Percentiles rank a stretch among this genome's conserved stretches.
phyloP scores from a whole-genome alignment of 1,284 basidiomycete genomes.

The Marasmius fiardii region DNA sequence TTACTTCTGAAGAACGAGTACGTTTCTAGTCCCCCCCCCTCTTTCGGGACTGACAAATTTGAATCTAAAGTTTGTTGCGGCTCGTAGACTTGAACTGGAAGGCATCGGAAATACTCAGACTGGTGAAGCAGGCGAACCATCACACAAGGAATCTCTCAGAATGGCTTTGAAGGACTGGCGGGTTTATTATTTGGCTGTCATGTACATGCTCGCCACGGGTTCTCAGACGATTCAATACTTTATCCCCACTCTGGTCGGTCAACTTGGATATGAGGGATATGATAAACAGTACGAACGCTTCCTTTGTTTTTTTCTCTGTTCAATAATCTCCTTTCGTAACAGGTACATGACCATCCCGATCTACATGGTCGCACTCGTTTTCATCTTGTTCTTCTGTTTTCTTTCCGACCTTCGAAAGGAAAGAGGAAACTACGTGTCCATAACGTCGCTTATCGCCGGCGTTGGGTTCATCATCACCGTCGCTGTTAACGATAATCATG shows the following conservation, averaged over 20 bases:
- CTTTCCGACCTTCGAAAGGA: slow-evolving; percentile 30
- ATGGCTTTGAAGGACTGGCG: slow-evolving; percentile 30
- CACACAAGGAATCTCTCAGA: slow-evolving; percentile 32
- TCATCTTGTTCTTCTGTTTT: slow-evolving; percentile 29
- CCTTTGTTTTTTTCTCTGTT: neutral
- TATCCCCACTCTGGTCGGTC: slow-evolving; percentile 33
- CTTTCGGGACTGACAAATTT: neutral
- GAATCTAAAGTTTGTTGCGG: slow-evolving; percentile 26
- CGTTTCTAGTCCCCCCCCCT: neutral
- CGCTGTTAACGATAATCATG: slow-evolving; percentile 27
- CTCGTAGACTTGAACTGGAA: slow-evolving; percentile 34
- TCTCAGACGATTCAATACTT: slow-evolving; percentile 43
- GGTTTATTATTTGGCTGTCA: slow-evolving; percentile 29
- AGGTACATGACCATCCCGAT: slow-evolving; percentile 42
- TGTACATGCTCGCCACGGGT: slow-evolving; percentile 34
- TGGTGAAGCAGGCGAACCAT: slow-evolving; percentile 19
- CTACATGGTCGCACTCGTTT: slow-evolving; percentile 32
- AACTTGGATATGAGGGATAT: slow-evolving; percentile 22
- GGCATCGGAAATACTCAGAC: slow-evolving; percentile 25
- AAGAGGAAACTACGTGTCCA: slow-evolving; percentile 31
- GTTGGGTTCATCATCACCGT: slow-evolving; percentile 37
- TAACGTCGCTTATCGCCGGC: slow-evolving; percentile 23
- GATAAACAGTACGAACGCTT: neutral
- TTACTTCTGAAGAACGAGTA: slow-evolving; percentile 31
- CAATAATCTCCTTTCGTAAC: neutral